Conservation (phyloP, 768 basidiomycete genomes). For the Kwoniella sp. region DNA sequence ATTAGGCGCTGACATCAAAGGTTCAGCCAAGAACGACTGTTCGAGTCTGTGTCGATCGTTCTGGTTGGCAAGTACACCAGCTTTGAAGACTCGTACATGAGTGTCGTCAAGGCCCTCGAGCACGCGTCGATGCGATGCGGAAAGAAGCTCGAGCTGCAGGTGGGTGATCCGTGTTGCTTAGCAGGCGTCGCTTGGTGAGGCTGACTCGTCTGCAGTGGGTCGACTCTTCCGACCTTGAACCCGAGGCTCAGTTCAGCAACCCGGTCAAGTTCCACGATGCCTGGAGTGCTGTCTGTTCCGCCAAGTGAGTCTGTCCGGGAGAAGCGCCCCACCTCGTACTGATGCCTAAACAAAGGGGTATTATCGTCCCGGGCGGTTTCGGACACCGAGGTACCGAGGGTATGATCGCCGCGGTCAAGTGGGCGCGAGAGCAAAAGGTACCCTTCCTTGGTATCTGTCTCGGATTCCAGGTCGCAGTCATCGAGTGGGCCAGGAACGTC, state of each 20-base stretch:
- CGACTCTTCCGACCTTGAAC: slow-evolving; percentile 85
- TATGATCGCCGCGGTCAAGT: slow-evolving; percentile 97
- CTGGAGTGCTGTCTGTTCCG: slow-evolving; percentile 85
- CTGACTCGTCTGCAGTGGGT: slow-evolving; percentile 67
- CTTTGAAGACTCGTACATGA: slow-evolving; percentile 97
- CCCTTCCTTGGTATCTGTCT: slow-evolving; percentile 96
- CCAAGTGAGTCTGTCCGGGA: slow-evolving; percentile 57
- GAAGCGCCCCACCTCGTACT: slow-evolving; percentile 11
- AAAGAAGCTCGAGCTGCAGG: slow-evolving; percentile 74
- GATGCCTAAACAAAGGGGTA: slow-evolving; percentile 60
- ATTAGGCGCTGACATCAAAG: neutral
- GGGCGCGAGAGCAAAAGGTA: slow-evolving; percentile 88
- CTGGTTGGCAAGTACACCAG: slow-evolving; percentile 97
- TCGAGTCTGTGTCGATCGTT: slow-evolving; percentile 80
- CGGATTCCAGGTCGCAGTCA: slow-evolving; percentile 93
- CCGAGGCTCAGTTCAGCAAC: slow-evolving; percentile 67
- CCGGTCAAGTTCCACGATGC: slow-evolving; percentile 92
- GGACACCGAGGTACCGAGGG: slow-evolving; percentile 90
- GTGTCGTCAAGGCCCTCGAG: slow-evolving; percentile 91
- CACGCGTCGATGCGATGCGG: slow-evolving; percentile 92
- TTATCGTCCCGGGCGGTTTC: slow-evolving; percentile 96
- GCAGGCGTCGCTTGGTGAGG: neutral
- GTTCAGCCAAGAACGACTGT: slow-evolving; percentile 82
- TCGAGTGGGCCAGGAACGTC: slow-evolving; percentile 89
- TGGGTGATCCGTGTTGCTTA: slow-evolving; percentile 49